A percentile compares a stretch with the other conserved stretches of the same genome.
These are phyloP conservation scores for Candida labiduridarum DNA, from an alignment of 1,139 yeast genomes.

Conservation along the genomic window DNA sequence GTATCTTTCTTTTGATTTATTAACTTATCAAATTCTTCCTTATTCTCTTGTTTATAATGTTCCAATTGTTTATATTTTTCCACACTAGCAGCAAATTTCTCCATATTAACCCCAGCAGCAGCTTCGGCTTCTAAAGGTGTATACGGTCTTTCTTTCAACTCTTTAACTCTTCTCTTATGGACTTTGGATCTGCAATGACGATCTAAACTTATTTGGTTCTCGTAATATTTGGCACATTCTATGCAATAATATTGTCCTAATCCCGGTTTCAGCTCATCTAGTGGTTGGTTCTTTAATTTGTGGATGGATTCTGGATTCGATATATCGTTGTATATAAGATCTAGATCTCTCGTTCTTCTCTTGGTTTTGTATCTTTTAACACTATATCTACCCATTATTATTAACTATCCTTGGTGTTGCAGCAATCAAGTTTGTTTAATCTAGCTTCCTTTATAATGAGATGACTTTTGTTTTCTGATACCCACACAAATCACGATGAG, in stretches of 20 bases:
- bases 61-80: conserved; percentile 53
- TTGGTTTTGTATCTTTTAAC: conserved; percentile 75
- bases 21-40: conserved; percentile 38
- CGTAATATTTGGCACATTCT: conserved; percentile 92
- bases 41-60: conserved; percentile 39
- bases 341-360: conserved; percentile 84
- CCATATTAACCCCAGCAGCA: conserved; percentile 78
- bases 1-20: conserved; percentile 42
- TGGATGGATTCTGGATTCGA: conserved; percentile 62
- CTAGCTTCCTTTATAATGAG: not conserved
- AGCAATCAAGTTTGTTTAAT: too few relatives aligned
- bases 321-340: conserved; percentile 78
- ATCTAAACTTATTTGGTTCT: conserved; percentile 70
- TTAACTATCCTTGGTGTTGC: not conserved
- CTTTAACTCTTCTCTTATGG: conserved; percentile 85
- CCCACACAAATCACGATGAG: conserved; percentile 4
- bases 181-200: conserved; percentile 75
- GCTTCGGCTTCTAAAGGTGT: conserved; percentile 89
- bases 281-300: conserved; percentile 72
- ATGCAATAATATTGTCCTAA: conserved; percentile 93
- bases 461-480: not conserved
- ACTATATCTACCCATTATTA: conserved; percentile 82
- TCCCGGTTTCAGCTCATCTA: conserved; percentile 91
- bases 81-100: conserved; percentile 63
- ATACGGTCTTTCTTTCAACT: conserved; percentile 76